Percentiles rank a stretch among this genome's conserved stretches.
Conservation (phyloP, 495 filamentous ascomycete species). For the Daldinia caldariorum region DNA sequence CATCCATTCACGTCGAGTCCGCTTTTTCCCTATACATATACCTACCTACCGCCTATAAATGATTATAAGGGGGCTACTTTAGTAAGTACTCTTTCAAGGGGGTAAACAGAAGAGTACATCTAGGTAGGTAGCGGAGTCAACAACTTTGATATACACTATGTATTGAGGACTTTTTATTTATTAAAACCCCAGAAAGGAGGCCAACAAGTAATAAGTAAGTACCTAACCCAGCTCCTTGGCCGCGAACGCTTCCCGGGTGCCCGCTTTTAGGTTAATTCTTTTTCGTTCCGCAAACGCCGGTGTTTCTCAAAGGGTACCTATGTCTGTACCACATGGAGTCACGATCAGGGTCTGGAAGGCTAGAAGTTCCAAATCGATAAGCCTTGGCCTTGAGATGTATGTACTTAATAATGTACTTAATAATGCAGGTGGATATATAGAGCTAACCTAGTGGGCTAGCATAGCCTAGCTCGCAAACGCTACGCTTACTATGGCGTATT, state of each 20-base stretch:
- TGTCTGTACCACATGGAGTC: not conserved
- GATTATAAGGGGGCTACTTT: not conserved
- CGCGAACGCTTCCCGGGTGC: not conserved
- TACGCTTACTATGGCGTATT: conserved; percentile 35
- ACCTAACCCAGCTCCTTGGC: not conserved
- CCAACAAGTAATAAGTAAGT: not conserved
- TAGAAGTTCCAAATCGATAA: not conserved
- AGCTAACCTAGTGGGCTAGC: not conserved
- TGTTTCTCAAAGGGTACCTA: conserved; percentile 5
- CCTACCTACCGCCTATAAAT: no score
- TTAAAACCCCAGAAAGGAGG: not conserved
- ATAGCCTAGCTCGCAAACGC: conserved; percentile 12
- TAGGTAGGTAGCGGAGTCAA: not conserved
- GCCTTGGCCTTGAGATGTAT: conserved; percentile 6
- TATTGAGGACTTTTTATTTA: not conserved
- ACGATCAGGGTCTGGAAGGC: conserved; percentile 12
- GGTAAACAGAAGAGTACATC: not conserved
- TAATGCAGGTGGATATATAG: conserved; percentile 19
- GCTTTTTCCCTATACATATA: no score
- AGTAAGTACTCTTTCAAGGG: not conserved
- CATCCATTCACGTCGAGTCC: no score
- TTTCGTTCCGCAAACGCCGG: conserved; percentile 18
- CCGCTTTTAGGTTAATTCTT: conserved; percentile 3
- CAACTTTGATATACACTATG: not conserved
- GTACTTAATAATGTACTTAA: no score